Evolutionary conservation across 2,329 filamentous ascomycete species (phyloP), one percentile per base, ranked within the genome.

Genomic region (Claviceps sp.): DNA sequence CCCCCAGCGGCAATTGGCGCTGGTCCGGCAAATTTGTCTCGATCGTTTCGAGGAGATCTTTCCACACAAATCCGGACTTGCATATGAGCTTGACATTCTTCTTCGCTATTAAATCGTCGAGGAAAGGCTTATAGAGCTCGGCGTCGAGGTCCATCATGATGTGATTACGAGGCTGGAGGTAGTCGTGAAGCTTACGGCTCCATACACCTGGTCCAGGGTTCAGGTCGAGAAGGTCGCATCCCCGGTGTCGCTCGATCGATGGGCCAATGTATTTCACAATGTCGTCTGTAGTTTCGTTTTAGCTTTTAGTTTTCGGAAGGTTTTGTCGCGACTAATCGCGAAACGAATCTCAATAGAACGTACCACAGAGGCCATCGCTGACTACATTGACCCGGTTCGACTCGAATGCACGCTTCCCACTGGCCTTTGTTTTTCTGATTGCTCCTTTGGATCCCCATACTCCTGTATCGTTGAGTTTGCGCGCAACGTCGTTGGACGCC

Each of bases 211-310:
- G 71, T 14, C 89, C 89, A 0, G 91, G 91, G 64, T 90, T 88
- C 52, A 95, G 71, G 62, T 97, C 91, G 59, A 98, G 72, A 45
- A 97, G 76, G 60, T 95, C 89, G 67, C 90, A 89, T 50, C 87
- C 86, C 48, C 74, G 71, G 65, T 93, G 83, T 45, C 80, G 77
- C 37, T 79, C 70, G 17, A 97, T 75, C 2, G 80, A 81, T 1
- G 78, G 76, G 2, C 77, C 79, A n/a, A 94, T 69, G 54, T 86
- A 86, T 6, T 78, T 64, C 45, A 95, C 59, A 14, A 86, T 70
- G 59, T 91, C 82, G 61, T 88, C 85, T 82, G 49, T 14, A n/a
- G 9, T 49, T 43, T 43, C 20, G 5, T 23, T 14, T 2, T 23
- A 4, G 5, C 11, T 13, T 13, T 22, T 11, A 22, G 7, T 43